phyloP scores from a whole-genome alignment of 2,329 filamentous ascomycete species.

The Ceratocystis variospora region DNA sequence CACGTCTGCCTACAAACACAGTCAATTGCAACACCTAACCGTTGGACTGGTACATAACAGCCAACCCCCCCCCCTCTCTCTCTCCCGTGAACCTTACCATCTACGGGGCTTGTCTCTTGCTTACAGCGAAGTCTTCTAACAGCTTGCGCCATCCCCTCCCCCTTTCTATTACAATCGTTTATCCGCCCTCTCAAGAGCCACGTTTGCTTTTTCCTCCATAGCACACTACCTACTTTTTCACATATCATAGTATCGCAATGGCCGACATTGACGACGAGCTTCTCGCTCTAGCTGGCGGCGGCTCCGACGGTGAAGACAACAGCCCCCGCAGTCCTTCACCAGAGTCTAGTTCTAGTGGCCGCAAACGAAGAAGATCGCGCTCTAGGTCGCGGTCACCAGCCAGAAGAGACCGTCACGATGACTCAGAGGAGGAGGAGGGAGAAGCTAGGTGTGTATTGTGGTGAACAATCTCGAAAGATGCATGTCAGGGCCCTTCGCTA shows the following conservation, averaged over 20 bases:
- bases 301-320: constrained; percentile 45
- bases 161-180: not conserved
- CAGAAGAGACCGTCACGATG: constrained; percentile 28
- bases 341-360: not conserved
- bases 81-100: no score
- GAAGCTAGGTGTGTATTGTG: constrained; percentile 40
- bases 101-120: not conserved
- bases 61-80: no score
- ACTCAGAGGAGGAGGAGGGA: constrained; percentile 53
- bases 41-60: no score
- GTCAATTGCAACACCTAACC: not conserved
- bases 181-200: no score
- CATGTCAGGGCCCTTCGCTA: not conserved
- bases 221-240: not conserved
- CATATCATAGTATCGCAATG: constrained; percentile 39
- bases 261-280: constrained; percentile 87
- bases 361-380: constrained; percentile 11
- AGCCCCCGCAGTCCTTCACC: constrained; percentile 13
- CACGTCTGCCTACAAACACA: no score
- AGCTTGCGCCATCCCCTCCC: not conserved
- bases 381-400: constrained; percentile 27
- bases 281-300: constrained; percentile 69
- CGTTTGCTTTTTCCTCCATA: not conserved
- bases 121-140: not conserved
- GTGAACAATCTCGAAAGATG: not conserved